Conservation (phyloP, 192 early-diverging fungal genomes). For the Jimgerdemannia lactiflua region DNA sequence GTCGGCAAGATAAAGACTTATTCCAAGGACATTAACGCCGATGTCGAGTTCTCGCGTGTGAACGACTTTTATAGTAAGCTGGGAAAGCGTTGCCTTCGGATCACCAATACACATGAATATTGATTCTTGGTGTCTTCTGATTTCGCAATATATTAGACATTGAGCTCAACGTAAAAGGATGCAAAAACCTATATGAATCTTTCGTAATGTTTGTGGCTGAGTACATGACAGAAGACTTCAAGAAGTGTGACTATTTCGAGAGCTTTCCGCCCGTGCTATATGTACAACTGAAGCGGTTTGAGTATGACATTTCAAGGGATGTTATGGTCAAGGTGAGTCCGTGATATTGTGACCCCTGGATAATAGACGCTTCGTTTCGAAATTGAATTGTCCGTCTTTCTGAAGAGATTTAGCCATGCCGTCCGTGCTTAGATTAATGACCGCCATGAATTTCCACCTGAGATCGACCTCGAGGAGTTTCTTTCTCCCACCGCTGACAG, state of each 20-base stretch:
- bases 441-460: no score
- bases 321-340: conserved; percentile 36
- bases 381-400: not conserved
- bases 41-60: conserved; percentile 90
- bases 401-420: conserved; percentile 54
- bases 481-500: conserved; percentile 51
- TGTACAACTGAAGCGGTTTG: conserved; percentile 56
- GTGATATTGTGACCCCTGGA: not conserved
- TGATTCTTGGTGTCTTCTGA: no score
- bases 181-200: conserved; percentile 79
- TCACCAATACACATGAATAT: no score
- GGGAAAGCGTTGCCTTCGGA: no score
- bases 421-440: conserved; percentile 92
- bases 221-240: conserved; percentile 60
- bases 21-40: conserved; percentile 92
- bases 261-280: conserved; percentile 85
- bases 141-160: conserved; percentile 61
- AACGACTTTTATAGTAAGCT: conserved; percentile 36
- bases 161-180: conserved; percentile 96
- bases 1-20: conserved; percentile 98
- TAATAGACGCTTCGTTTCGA: not conserved
- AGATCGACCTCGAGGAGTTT: no score
- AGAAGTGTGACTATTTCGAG: conserved; percentile 93
- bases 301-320: conserved; percentile 92
- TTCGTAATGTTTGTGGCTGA: conserved; percentile 79